Evolutionary conservation across 805 yeast species (phyloP).

Genomic region (Lipomyces oligophaga): DNA sequence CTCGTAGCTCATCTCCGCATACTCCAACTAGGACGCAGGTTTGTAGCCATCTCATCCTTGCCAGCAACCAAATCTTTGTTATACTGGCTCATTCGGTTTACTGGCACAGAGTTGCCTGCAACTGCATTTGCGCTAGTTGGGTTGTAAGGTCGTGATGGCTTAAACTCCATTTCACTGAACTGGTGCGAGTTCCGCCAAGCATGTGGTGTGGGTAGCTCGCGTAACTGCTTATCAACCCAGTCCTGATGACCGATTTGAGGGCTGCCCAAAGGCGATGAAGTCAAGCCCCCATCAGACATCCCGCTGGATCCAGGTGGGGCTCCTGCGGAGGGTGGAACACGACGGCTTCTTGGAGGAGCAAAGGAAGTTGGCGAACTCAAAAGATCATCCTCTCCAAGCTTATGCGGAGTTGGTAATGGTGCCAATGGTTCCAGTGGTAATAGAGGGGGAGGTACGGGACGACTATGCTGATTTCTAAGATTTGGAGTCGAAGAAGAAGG

Average conservation of each 20-base stretch:
- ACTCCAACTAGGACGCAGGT: conserved; percentile 21
- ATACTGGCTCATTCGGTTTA: neutral
- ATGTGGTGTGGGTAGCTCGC: conserved; percentile 27
- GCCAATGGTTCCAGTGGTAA: conserved; percentile 25
- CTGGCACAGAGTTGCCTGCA: neutral
- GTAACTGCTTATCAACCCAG: conserved; percentile 13
- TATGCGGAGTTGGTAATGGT: conserved; percentile 26
- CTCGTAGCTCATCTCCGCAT: conserved; percentile 15
- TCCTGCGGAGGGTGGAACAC: neutral
- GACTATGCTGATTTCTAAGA: neutral
- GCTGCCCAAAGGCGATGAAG: conserved; percentile 10
- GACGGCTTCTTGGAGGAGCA: conserved; percentile 18
- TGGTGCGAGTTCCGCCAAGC: conserved; percentile 26
- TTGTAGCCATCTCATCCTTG: conserved; percentile 8
- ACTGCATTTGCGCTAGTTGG: neutral
- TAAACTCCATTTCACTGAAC: conserved; percentile 27
- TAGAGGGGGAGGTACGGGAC: conserved; percentile 4
- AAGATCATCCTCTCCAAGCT: conserved; percentile 16
- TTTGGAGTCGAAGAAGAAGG: neutral
- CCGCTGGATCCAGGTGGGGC: conserved; percentile 6
- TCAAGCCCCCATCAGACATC: conserved; percentile 1
- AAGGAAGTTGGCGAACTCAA: conserved; percentile 23
- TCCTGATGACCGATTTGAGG: conserved; percentile 13
- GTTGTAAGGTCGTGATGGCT: conserved; percentile 18
- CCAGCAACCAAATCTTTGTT: conserved; percentile 14